phyloP scores from a whole-genome alignment of 306 rosid genomes.

The Quercus robur region DNA sequence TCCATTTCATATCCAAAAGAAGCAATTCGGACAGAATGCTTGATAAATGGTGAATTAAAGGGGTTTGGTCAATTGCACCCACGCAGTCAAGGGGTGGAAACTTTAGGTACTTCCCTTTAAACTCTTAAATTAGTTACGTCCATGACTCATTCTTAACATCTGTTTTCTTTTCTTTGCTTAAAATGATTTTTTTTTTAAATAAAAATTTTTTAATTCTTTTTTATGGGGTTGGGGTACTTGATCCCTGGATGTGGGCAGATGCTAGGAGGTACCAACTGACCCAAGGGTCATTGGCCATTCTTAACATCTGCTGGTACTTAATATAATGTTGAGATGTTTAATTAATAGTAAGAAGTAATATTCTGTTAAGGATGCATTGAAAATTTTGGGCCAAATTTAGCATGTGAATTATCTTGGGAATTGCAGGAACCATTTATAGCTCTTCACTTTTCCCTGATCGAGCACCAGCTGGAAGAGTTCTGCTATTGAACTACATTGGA shows the following conservation, averaged over 20 bases:
- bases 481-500: constrained; percentile 95
- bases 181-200: no score
- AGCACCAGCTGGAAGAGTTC: constrained; percentile 88
- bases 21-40: constrained; percentile 80
- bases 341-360: not conserved
- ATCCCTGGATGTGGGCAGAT: no score
- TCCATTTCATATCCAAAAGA: constrained; percentile 94
- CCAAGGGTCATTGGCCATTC: no score
- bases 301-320: not conserved
- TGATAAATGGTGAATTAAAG: constrained; percentile 78
- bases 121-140: not conserved
- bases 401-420: constrained; percentile 21
- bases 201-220: no score
- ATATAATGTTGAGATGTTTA: not conserved
- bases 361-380: constrained; percentile 5
- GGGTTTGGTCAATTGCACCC: constrained; percentile 99
- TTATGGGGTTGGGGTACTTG: no score
- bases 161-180: no score
- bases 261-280: no score
- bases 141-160: not conserved
- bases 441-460: constrained; percentile 94
- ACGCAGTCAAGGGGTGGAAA: constrained; percentile 95
- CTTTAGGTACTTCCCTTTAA: constrained; percentile 57
- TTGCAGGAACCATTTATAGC: constrained; percentile 94
- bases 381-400: constrained; percentile 23